These are phyloP conservation scores for Dryas integrifolia DNA, from an alignment of 331 rosid species.

Conservation along the genomic window DNA sequence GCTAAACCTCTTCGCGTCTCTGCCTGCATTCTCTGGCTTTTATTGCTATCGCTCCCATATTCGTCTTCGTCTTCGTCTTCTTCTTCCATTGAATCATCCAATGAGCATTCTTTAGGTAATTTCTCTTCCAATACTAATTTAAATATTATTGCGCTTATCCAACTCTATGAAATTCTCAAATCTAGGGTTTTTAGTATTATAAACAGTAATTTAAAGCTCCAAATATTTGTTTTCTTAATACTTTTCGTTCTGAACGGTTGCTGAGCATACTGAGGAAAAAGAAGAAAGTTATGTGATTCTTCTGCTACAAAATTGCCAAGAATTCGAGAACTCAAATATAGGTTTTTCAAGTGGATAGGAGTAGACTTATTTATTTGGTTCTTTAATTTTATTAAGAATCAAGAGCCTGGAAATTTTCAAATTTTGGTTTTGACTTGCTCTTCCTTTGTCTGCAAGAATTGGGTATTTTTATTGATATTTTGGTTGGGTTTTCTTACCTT, in stretches of 20 bases:
- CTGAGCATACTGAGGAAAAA: neutral
- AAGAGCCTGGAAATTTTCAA: neutral
- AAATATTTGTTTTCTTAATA: neutral
- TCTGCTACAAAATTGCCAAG: neutral
- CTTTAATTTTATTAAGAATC: neutral
- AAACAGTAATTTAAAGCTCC: neutral
- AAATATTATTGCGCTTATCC: constrained; percentile 3
- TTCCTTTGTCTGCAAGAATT: neutral
- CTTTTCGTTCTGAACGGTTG: neutral
- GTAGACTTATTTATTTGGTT: neutral
- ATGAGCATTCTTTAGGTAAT: constrained; percentile 50
- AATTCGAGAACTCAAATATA: neutral
- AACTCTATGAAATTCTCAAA: neutral
- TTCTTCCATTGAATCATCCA: constrained; percentile 25
- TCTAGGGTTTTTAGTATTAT: constrained; percentile 18
- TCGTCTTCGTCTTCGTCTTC: constrained; percentile 16
- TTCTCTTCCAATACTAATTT: constrained; percentile 11
- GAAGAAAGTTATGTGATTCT: neutral
- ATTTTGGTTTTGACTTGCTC: neutral
- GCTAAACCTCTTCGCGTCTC: constrained; percentile 15
- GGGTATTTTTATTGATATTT: neutral
- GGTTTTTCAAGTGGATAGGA: neutral
- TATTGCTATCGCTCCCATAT: constrained; percentile 22
- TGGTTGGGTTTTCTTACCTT: too few species aligned
- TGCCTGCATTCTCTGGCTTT: constrained; percentile 29